A percentile compares a stretch with the other conserved stretches of the same genome.
Conservation (phyloP, 2,329 filamentous ascomycete genomes). For the Stachybotrys chartarum region DNA sequence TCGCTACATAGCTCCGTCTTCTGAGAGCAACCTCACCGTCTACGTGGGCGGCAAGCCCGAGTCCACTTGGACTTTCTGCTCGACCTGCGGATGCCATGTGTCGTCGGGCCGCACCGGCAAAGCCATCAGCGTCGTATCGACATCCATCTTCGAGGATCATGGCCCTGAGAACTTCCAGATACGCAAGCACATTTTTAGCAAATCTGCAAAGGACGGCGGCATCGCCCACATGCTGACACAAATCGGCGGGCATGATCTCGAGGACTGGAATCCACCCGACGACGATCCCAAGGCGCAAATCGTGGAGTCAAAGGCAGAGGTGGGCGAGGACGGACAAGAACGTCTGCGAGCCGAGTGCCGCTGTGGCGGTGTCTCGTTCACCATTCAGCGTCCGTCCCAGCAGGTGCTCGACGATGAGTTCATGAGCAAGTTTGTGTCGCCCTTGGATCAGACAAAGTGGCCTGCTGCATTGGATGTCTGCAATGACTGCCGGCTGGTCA, state of each 20-base stretch:
- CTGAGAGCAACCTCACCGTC: constrained; percentile 23
- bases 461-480: constrained; percentile 32
- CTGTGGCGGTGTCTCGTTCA: constrained; percentile 41
- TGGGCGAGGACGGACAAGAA: constrained; percentile 27
- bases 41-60: constrained; percentile 23
- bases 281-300: constrained; percentile 17
- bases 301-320: constrained; percentile 18
- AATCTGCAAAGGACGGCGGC: constrained; percentile 27
- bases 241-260: constrained; percentile 20
- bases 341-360: constrained; percentile 35
- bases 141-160: constrained; percentile 31
- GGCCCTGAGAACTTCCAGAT: constrained; percentile 26
- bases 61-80: constrained; percentile 35
- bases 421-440: constrained; percentile 26
- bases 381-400: constrained; percentile 29
- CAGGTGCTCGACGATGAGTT: constrained; percentile 20
- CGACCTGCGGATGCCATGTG: constrained; percentile 38
- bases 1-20: constrained; percentile 32
- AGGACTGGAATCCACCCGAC: constrained; percentile 26
- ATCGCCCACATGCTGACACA: constrained; percentile 26
- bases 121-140: constrained; percentile 29
- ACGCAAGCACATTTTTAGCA: constrained; percentile 26
- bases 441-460: constrained; percentile 33
- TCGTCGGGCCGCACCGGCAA: constrained; percentile 22
- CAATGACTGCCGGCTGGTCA: constrained; percentile 34